Conservation (phyloP, 2,329 filamentous ascomycete genomes). For the Talaromyces sp. region DNA sequence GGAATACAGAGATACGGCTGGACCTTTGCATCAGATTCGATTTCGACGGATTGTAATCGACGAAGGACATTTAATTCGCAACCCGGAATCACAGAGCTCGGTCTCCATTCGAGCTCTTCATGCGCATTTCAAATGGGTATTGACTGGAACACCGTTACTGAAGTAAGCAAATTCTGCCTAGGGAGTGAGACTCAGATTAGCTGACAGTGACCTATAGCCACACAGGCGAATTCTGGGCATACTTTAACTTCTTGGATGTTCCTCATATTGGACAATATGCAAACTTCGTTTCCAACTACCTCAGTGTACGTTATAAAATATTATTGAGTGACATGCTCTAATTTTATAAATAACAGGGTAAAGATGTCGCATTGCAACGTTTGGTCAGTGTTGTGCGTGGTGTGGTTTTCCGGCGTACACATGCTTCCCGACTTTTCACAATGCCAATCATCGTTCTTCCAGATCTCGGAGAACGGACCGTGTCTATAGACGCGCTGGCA, state of each 20-base stretch:
- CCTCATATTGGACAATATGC: conserved; percentile 19
- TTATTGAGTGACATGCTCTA: background rate
- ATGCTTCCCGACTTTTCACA: conserved; percentile 49
- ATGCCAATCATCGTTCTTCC: conserved; percentile 52
- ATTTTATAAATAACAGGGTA: conserved; percentile 10
- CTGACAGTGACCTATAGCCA: conserved; percentile 21
- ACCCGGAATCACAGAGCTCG: conserved; percentile 26
- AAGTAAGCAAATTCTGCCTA: conserved; percentile 24
- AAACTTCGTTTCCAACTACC: conserved; percentile 22
- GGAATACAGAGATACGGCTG: conserved; percentile 19
- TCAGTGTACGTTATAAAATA: conserved; percentile 14
- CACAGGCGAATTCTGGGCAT: conserved; percentile 34
- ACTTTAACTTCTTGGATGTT: conserved; percentile 32
- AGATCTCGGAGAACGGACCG: conserved; percentile 37
- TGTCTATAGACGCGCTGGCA: conserved; percentile 33
- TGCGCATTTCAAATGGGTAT: conserved; percentile 32
- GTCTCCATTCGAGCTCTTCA: conserved; percentile 30
- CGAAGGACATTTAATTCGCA: conserved; percentile 34
- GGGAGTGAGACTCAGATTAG: background rate
- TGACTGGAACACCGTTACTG: conserved; percentile 35
- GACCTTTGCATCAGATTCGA: conserved; percentile 29
- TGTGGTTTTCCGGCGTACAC: conserved; percentile 53
- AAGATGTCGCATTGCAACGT: conserved; percentile 14
- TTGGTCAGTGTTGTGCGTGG: conserved; percentile 24
- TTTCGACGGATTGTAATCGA: conserved; percentile 38